Conservation (phyloP, 2,329 filamentous ascomycete species). For the Talaromyces amestolkiae region DNA sequence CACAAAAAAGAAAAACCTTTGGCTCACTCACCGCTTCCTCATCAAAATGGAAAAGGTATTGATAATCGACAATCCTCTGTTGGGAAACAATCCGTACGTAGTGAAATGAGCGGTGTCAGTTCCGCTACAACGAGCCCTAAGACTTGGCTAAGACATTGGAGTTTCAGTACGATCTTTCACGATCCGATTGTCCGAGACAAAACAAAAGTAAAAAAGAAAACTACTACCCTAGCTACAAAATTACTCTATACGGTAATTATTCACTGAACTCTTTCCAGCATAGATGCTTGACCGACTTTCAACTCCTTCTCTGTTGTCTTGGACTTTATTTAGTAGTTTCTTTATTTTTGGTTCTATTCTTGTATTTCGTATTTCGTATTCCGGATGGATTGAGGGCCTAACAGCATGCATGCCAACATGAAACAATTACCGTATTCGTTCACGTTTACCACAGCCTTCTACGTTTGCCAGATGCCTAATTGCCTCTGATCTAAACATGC, state of each 20-base stretch:
- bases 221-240: not conserved
- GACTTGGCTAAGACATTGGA: slow-evolving; percentile 10
- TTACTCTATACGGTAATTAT: slow-evolving; percentile 9
- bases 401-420: not conserved
- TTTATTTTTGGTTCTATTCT: not conserved
- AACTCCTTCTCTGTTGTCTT: not conserved
- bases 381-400: not conserved
- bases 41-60: not conserved
- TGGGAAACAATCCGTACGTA: not conserved
- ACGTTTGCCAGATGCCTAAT: not conserved
- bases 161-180: not conserved
- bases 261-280: not conserved
- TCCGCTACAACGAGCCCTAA: not conserved
- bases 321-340: not conserved
- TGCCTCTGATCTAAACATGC: not conserved
- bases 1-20: not conserved
- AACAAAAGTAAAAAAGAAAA: not conserved
- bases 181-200: not conserved
- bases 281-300: slow-evolving; percentile 9
- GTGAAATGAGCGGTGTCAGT: slow-evolving; percentile 2
- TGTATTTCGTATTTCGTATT: not conserved
- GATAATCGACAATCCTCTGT: not conserved
- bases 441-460: not conserved
- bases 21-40: not conserved
- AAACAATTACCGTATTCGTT: not conserved